Base-by-base conservation (phyloP, 2,329 filamentous ascomycete species). In the Coniella lustricola region DNA sequence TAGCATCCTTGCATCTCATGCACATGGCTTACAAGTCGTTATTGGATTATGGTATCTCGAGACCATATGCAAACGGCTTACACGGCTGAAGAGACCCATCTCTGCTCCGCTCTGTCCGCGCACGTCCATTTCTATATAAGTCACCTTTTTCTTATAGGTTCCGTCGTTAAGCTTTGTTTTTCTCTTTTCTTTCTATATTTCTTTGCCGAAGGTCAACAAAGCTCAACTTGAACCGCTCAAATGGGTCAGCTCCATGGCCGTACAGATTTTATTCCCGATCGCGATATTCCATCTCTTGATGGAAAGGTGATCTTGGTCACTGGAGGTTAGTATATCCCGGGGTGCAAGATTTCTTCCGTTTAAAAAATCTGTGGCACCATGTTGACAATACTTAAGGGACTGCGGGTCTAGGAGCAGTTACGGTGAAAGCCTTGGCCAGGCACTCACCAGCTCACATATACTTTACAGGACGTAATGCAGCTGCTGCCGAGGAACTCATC, bases 401-500 rank as follows among this genome's bases (percentile, higher is more conserved):
- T 8, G 21, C 46, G 7, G 46, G 46, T 4, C 46, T 44, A 4
- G 46, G 46, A 21, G 17, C 34, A 2, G 22, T 29, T 4, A 38
- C 39, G 3, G 39, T 49, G 16, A 42, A 16, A n/a, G 40, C 40
- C 7, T n/a, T 49, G 7, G 46, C 40, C 14, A 38, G 32, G 34
- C 46, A 49, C 22, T 32, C 31, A 9, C 46, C 46, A 33, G n/a
- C 16, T 2, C 46, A 49, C 22, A 44, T 49, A 18, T 49, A 44
- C 14, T 44, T 49, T 42, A 70, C 65, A 17, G 71, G 71, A 2
- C 68, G 72, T 31, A 69, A 61, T n/a, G 61, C 57, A 45, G 68
- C 71, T 52, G 69, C 67, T 16, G 65, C 60, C 16, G 61, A 55
- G 9, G 52, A 60, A n/a, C 58, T 64, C 35, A 51, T 58, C n/a